phyloP scores from a whole-genome alignment of 305 asterid species.

The Fraxinus sp. region DNA sequence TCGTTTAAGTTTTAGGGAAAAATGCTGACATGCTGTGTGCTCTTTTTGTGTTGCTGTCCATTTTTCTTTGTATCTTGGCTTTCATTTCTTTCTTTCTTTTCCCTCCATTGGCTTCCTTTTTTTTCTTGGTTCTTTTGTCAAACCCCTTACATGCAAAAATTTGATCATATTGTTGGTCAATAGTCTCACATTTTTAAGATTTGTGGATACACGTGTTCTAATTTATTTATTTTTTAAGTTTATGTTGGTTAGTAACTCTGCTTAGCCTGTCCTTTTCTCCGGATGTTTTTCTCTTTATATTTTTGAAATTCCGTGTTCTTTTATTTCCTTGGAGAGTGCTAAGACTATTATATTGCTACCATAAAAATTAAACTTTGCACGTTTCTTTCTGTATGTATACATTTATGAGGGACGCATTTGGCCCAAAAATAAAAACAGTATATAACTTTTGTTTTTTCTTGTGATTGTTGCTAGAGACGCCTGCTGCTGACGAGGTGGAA shows the following conservation, averaged over 20 bases:
- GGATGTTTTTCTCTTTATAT: neutral
- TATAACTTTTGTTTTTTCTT: slow-evolving; percentile 24
- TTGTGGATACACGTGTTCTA: neutral
- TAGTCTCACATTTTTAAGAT: neutral
- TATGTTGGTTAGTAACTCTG: slow-evolving; percentile 3
- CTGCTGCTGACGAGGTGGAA: slow-evolving; percentile 84
- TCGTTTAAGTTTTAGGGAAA: slow-evolving; percentile 13
- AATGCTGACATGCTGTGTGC: neutral
- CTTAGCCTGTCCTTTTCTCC: neutral
- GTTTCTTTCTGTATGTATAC: neutral
- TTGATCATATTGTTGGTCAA: slow-evolving; percentile 5
- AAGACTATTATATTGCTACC: neutral
- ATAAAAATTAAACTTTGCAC: neutral
- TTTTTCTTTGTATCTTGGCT: neutral
- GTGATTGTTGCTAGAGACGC: slow-evolving; percentile 60
- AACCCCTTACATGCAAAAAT: slow-evolving; percentile 11
- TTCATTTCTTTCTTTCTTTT: neutral
- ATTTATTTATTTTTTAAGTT: neutral
- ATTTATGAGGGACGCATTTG: neutral
- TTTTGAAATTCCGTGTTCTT: neutral
- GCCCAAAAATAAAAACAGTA: neutral
- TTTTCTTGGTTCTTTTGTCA: neutral
- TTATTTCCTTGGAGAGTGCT: neutral
- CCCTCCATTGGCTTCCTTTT: neutral
- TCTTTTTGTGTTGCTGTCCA: neutral